Evolutionary conservation across 2,329 filamentous ascomycete species (phyloP), one percentile per base, ranked within the genome.

Genomic region (Monosporascus sp.): DNA sequence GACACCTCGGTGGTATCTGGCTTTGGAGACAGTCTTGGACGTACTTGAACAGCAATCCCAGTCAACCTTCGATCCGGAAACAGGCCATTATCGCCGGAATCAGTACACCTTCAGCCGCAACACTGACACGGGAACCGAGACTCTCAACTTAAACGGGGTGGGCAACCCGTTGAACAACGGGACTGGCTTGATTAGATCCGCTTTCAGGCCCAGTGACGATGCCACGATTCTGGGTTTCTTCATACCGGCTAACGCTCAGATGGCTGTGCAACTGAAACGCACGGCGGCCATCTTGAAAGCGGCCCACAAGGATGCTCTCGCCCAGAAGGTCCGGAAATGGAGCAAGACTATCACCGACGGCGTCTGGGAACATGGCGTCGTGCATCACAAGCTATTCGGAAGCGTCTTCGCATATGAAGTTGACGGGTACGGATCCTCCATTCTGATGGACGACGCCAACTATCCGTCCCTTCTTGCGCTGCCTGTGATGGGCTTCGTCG

Each of bases 211-310:
- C 5, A 96, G 90, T 58, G 94, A 99, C 64, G 94, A 99, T 69
- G 90, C 94, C 3, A 95, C 91, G 0, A 97, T 94, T 38, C 77
- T 99, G 3, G 92, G 92, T 45, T 99, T 90, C 76, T 90, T 96
- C 68, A 96, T 99, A 60, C 94, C 94, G 0, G 87, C 90, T 38
- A 99, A 99, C 67, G 94, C 94, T 24, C 93, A 96, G 86, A 96
- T 99, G 80, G 86, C 90, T 2, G 89, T 93, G 1, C 91, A 99
- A 70, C 77, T 99, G 25, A 82, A 85, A 58, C 85, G 89, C 43
- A 85, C 89, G 0, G 85, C 90, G 0, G 75, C 78, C 6, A 77
- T 95, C 20, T 79, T 97, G n/a, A 73, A 75, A 50, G 75, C 76
- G 6, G 82, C 78, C 1, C 81, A 80, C 1, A 81, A 87, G 48